Base-by-base conservation (phyloP, 2,329 filamentous ascomycete species). In the Cladosporium sp. region DNA sequence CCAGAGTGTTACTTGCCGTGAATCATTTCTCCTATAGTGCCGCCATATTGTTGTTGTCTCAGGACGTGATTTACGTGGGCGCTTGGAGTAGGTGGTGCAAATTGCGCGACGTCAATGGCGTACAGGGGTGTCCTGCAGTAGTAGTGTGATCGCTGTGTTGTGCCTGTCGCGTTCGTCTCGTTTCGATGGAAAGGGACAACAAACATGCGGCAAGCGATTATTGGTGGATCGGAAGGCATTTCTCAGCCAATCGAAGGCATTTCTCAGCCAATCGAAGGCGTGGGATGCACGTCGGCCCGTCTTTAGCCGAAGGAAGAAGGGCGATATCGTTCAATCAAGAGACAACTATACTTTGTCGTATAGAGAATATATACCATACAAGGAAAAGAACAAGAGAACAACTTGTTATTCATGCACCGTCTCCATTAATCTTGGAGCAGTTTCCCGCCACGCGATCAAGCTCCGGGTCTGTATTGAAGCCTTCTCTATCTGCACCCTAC, bases 101-200 rank as follows among this genome's bases (percentile, higher is more conserved):
- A 56, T 48, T 63, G 49, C 32, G 11, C 60, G 60, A 63, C 49
- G 60, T 56, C 60, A 63, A 63, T 63, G 60, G 60, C 60, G 60
- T 21, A 25, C 46, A 60, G 39, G 58, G 43, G 39, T 46, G 39
- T 46, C n/a, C n/a, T 21, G 39, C 39, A 46, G n/a, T 46, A 46
- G n/a, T 51, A 32, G 34, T 39, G n/a, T n/a, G 28, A 28, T 4
- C 7, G 28, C 28, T 28, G 36, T 43, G 36, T 21, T 46, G 39
- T 23, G 39, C 3, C n/a, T 14, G 30, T 25, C 30, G 18, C 34
- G 7, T 11, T 23, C 21, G 36, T 58, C 23, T 58, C 16, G 56
- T 58, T 30, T 58, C 34, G 56, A 46, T 28, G 30, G 14, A 43
- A 23, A 23, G 13, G 54, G 23, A 39, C 13, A 25, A 13, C 11